A percentile compares a stretch with the other conserved stretches of the same genome.
These are phyloP conservation scores for Pseudocercospora ulei DNA, from an alignment of 2,329 filamentous ascomycete genomes.

Conservation along the genomic window DNA sequence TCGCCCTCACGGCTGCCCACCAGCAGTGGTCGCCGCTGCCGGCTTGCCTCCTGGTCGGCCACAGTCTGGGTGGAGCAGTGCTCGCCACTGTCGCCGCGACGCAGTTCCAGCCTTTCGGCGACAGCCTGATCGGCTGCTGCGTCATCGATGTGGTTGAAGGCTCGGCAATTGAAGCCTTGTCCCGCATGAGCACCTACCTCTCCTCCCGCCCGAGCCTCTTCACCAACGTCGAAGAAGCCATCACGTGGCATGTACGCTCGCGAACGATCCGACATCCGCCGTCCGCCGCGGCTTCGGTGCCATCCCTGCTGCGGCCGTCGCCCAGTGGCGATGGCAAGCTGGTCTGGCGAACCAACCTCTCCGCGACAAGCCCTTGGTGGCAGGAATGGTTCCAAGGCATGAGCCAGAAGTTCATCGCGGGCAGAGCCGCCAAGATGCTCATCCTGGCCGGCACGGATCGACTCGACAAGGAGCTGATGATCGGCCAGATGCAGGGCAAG, in stretches of 20 bases:
- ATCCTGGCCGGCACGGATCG: slow-evolving; percentile 82
- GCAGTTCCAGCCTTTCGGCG: slow-evolving; percentile 46
- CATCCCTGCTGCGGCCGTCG: slow-evolving; percentile 56
- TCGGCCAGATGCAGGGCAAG: slow-evolving; percentile 97
- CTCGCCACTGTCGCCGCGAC: slow-evolving; percentile 66
- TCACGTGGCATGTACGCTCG: slow-evolving; percentile 89
- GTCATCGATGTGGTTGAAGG: slow-evolving; percentile 93
- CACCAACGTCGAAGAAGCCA: slow-evolving; percentile 62
- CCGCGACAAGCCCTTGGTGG: slow-evolving; percentile 81
- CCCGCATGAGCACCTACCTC: slow-evolving; percentile 89
- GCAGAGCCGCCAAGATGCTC: slow-evolving; percentile 72
- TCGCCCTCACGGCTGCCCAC: slow-evolving; percentile 53
- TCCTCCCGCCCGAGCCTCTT: slow-evolving; percentile 72
- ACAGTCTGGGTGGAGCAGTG: slow-evolving; percentile 86
- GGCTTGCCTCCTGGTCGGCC: slow-evolving; percentile 71
- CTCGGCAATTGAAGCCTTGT: slow-evolving; percentile 85
- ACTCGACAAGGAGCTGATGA: slow-evolving; percentile 82
- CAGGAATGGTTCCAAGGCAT: slow-evolving; percentile 85
- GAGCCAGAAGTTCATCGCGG: slow-evolving; percentile 75
- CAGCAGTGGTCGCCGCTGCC: slow-evolving; percentile 69
- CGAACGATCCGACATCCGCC: slow-evolving; percentile 73
- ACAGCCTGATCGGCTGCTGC: slow-evolving; percentile 67
- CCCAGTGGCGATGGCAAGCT: slow-evolving; percentile 40
- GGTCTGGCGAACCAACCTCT: slow-evolving; percentile 79
- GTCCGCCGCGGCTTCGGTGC: slow-evolving; percentile 81